Evolutionary conservation across 139 green algal species (phyloP), one percentile per base, ranked within the genome.

Genomic region (Micractinium sp.): DNA sequence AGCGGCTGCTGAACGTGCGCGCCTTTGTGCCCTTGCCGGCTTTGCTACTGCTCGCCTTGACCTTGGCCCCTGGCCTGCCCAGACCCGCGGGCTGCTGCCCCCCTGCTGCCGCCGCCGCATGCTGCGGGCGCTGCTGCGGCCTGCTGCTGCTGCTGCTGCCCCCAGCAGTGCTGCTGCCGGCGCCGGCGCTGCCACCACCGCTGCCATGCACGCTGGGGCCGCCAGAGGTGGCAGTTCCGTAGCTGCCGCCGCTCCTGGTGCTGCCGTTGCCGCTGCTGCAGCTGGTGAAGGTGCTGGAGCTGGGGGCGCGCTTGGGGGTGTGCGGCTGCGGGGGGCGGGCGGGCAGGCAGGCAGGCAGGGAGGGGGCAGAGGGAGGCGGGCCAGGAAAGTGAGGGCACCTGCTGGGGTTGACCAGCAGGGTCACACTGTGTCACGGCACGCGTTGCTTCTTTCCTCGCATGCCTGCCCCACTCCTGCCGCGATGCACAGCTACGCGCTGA

Each of bases 1-100:
- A 97, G 16, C 90, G 83, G 9, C 91, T 92, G 25, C 81, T 92
- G 20, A 93, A 63, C 19, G 79, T 90, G 33, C 47, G 53, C 20
- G 18, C 67, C 29, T 67, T 82, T n/a, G 67, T 83, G 53, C 27
- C 1, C 31, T 29, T 31, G 5, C 31, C 61, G 56, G 9, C n/a
- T 1, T 0, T 33, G 25, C 23, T 66, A 47, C 80, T 85, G 80
- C 80, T 33, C 31, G 29, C 15, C 47, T 14, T 73, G 80, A 31
- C 74, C 33, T 60, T 36, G 31, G 7, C 47, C 47, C 7, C 47
- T 56, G 47, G 7, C 47, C 47, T 5, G 47, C 47, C 47, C 47
- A 56, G 47, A 56, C 47, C 47, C 47, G 47, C 47, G 9, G 47
- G 47, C 47, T 56, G 47, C 47, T 56, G 47, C 47, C 47, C 71